These are phyloP conservation scores for Aureobasidium sp. DNA, from an alignment of 2,329 filamentous ascomycete genomes.

Conservation along the genomic window DNA sequence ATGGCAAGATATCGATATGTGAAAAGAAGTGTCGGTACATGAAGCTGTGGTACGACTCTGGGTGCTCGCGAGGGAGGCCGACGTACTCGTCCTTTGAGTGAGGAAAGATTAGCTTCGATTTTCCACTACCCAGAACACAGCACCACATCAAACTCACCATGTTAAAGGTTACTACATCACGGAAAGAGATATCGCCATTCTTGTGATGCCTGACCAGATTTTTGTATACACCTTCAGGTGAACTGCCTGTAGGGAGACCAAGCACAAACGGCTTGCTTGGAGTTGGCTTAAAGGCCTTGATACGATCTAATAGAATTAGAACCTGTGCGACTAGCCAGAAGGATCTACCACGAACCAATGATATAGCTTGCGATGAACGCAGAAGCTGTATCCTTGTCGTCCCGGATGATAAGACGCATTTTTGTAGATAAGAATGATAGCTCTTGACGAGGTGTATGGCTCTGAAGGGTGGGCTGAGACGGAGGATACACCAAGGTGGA, in stretches of 20 bases:
- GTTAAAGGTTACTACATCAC: conserved; percentile 86
- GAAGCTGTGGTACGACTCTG: conserved; percentile 82
- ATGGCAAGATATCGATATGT: conserved; percentile 71
- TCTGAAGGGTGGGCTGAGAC: background rate
- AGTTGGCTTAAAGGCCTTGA: conserved; percentile 69
- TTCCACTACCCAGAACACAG: background rate
- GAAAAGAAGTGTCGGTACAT: conserved; percentile 94
- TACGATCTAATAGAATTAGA: conserved; percentile 52
- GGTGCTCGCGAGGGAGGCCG: conserved; percentile 72
- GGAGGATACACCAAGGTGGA: background rate
- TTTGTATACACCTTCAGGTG: conserved; percentile 70
- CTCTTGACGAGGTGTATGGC: background rate
- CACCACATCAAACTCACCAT: conserved; percentile 53
- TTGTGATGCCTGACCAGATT: conserved; percentile 66
- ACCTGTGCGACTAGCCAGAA: background rate
- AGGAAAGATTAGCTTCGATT: background rate
- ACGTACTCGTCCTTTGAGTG: conserved; percentile 70
- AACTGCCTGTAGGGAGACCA: conserved; percentile 76
- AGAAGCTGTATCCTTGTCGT: conserved; percentile 62
- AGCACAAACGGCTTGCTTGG: conserved; percentile 70
- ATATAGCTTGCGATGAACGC: conserved; percentile 76
- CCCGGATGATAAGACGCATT: conserved; percentile 75
- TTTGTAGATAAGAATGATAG: background rate
- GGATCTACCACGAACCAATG: conserved; percentile 48
- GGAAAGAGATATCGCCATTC: conserved; percentile 70